A percentile compares a stretch with the other conserved stretches of the same genome.
phyloP scores from a whole-genome alignment of 371 early-diverging fungal species.

The Nematocida sp. region DNA sequence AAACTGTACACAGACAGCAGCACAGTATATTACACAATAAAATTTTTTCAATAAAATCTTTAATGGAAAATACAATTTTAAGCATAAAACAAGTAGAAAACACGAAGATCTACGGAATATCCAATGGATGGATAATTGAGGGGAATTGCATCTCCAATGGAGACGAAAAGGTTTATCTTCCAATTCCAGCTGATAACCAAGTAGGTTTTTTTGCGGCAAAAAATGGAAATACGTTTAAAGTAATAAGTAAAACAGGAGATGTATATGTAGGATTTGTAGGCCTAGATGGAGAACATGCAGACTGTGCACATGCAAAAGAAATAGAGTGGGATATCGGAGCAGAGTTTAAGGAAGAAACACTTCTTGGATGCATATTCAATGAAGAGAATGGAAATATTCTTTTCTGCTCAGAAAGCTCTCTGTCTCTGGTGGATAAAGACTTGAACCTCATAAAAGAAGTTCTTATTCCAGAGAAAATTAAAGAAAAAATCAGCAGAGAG shows the following conservation, averaged over 20 bases:
- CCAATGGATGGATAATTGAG: conserved; percentile 11
- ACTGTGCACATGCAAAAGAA: too few species aligned
- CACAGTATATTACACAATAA: too few species aligned
- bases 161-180: not conserved
- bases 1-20: too few species aligned
- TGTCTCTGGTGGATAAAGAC: conserved; percentile 37
- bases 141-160: not conserved
- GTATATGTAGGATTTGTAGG: too few species aligned
- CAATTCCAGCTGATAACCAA: not conserved
- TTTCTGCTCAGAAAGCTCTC: not conserved
- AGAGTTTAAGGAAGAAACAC: not conserved
- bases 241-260: not conserved
- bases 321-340: conserved; percentile 35
- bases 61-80: conserved; percentile 29
- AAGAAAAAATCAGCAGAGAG: not conserved
- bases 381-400: conserved; percentile 23
- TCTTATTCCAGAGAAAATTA: not conserved
- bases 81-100: not conserved
- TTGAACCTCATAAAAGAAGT: conserved; percentile 20
- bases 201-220: conserved; percentile 19
- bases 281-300: not conserved
- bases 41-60: conserved; percentile 3
- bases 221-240: conserved; percentile 26
- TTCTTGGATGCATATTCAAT: conserved; percentile 18
- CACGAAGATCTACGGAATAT: not conserved